A percentile compares a stretch with the other conserved stretches of the same genome.
Evolutionary conservation across 805 yeast species (phyloP).

Genomic region (Saturnispora diversa): DNA sequence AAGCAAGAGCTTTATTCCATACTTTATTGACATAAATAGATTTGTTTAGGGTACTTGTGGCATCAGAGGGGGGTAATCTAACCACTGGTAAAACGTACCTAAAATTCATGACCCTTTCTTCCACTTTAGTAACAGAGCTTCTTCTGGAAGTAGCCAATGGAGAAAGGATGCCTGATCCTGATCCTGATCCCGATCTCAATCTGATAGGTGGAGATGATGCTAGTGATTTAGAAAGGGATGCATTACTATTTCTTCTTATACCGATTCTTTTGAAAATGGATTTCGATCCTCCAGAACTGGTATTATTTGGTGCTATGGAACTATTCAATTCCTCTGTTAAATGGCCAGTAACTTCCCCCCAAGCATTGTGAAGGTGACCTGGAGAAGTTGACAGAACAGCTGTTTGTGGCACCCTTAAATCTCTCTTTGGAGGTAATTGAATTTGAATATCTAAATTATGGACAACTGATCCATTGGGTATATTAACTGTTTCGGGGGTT

Average conservation of each 20-base stretch:
- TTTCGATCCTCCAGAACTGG: slow-evolving; percentile 10
- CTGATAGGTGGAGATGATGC: slow-evolving; percentile 12
- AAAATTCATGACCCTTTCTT: slow-evolving; percentile 28
- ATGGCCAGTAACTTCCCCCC: not conserved
- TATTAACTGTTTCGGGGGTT: slow-evolving; percentile 52
- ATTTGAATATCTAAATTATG: slow-evolving; percentile 38
- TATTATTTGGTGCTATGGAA: not conserved
- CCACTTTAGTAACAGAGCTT: slow-evolving; percentile 1
- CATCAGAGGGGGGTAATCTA: slow-evolving; percentile 49
- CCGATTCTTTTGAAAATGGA: slow-evolving; percentile 23
- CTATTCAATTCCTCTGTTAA: not conserved
- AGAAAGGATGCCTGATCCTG: not conserved
- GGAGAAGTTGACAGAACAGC: slow-evolving; percentile 32
- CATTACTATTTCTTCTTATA: slow-evolving; percentile 14
- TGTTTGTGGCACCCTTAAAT: slow-evolving; percentile 25
- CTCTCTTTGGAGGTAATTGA: slow-evolving; percentile 24
- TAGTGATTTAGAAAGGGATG: slow-evolving; percentile 12
- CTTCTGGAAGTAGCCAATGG: slow-evolving; percentile 1
- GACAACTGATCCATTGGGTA: slow-evolving; percentile 41
- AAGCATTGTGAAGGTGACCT: slow-evolving; percentile 14
- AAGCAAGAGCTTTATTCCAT: slow-evolving; percentile 66
- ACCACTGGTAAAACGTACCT: slow-evolving; percentile 39
- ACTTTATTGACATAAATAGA: slow-evolving; percentile 69
- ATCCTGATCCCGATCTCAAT: slow-evolving; percentile 4
- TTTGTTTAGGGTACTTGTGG: slow-evolving; percentile 53